Percentiles rank a stretch among this genome's conserved stretches.
Evolutionary conservation across 129 eudicot genomes (phyloP).

Genomic region (Tanacetum coccineum): DNA sequence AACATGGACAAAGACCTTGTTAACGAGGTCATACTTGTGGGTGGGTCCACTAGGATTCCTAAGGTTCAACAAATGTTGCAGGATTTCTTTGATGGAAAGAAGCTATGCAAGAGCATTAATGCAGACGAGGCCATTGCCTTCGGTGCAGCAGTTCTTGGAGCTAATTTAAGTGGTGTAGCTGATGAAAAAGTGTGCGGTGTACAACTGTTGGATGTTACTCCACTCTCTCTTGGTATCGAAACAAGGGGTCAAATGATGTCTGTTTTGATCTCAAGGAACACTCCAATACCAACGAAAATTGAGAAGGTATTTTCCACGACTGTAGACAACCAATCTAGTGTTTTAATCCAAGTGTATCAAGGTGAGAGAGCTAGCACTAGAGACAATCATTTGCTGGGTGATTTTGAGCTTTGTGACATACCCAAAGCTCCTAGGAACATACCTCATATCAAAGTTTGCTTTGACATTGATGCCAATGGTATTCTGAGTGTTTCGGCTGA

Average conservation of each 20-base stretch:
- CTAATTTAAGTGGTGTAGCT: slow-evolving; percentile 17
- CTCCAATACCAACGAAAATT: slow-evolving; percentile 14
- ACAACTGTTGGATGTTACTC: slow-evolving; percentile 23
- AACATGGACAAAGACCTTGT: slow-evolving; percentile 16
- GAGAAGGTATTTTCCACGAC: slow-evolving; percentile 11
- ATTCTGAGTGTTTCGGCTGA: slow-evolving; percentile 19
- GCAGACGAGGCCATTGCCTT: slow-evolving; percentile 25
- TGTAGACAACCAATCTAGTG: slow-evolving; percentile 19
- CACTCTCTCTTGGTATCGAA: slow-evolving; percentile 19
- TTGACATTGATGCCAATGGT: slow-evolving; percentile 25
- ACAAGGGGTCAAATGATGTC: slow-evolving; percentile 15
- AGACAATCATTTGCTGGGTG: slow-evolving; percentile 20
- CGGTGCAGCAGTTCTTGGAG: slow-evolving; percentile 29
- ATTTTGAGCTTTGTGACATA: slow-evolving; percentile 25
- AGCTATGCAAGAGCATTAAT: slow-evolving; percentile 21
- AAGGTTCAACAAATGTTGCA: slow-evolving; percentile 30
- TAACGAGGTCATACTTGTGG: slow-evolving; percentile 20
- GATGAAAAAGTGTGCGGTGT: slow-evolving; percentile 16
- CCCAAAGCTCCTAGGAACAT: slow-evolving; percentile 18
- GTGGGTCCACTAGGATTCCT: slow-evolving; percentile 29
- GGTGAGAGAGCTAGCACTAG: slow-evolving; percentile 12
- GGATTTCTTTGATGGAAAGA: slow-evolving; percentile 18
- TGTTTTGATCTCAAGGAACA: slow-evolving; percentile 25
- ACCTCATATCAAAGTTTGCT: slow-evolving; percentile 16
- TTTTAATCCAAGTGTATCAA: slow-evolving; percentile 18